Conservation (phyloP, 148 eudicot species). For the Beta vulgaris region DNA sequence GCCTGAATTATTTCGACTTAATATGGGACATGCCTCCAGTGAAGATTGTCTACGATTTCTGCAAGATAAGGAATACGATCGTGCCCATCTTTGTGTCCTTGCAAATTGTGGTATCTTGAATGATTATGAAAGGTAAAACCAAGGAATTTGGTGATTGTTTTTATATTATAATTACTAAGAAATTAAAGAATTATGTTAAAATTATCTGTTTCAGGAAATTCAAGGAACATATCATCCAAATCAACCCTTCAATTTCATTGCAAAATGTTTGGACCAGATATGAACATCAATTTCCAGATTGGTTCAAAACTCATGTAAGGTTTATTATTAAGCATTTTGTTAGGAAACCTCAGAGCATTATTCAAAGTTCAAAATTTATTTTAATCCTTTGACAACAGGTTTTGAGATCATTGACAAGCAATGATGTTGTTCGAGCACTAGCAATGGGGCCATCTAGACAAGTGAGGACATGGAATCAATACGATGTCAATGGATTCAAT, state of each 20-base stretch:
- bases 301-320: slow-evolving; percentile 12
- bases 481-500: neutral
- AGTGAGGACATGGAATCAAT: neutral
- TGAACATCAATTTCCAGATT: neutral
- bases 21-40: neutral
- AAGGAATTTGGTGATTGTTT: neutral
- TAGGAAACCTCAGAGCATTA: no score
- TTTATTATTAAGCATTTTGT: no score
- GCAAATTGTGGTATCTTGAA: neutral
- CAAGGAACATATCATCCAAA: neutral
- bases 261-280: slow-evolving; percentile 7
- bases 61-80: neutral
- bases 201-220: neutral
- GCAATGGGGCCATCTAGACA: neutral
- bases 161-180: neutral
- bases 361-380: neutral
- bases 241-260: neutral
- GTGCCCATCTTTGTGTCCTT: neutral
- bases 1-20: neutral
- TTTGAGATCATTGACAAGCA: neutral
- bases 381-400: neutral
- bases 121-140: neutral
- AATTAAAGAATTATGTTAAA: no score
- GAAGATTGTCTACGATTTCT: neutral
- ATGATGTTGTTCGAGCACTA: neutral